phyloP scores from a whole-genome alignment of 331 rosid genomes.

The Ulmus americana region DNA sequence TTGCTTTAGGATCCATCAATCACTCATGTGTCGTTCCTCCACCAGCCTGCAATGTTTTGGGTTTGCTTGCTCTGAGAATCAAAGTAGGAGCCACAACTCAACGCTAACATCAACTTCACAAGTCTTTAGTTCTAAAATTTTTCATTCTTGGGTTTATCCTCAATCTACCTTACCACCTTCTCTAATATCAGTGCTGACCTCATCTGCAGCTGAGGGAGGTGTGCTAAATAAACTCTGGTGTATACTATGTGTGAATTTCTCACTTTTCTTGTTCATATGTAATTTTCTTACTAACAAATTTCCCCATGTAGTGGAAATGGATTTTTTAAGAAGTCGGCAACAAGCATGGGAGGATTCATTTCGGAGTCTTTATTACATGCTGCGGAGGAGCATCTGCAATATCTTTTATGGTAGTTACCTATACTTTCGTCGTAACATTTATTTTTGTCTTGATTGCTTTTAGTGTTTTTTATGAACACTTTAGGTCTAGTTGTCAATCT shows the following conservation, averaged over 20 bases:
- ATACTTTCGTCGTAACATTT: neutral
- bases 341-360: constrained; percentile 83
- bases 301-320: constrained; percentile 53
- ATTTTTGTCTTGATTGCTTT: neutral
- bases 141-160: constrained; percentile 92
- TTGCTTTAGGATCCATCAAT: constrained; percentile 38
- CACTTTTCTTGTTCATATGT: neutral
- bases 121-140: constrained; percentile 25
- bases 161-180: constrained; percentile 75
- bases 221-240: constrained; percentile 17
- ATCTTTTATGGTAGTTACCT: constrained; percentile 73
- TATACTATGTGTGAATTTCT: neutral
- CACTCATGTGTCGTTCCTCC: constrained; percentile 28
- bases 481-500: neutral
- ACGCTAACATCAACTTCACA: constrained; percentile 24
- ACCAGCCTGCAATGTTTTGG: constrained; percentile 31
- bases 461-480: neutral
- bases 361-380: constrained; percentile 73
- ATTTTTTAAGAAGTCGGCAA: constrained; percentile 67
- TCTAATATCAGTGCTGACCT: constrained; percentile 57
- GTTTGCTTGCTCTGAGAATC: constrained; percentile 28
- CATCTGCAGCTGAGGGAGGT: constrained; percentile 67
- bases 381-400: constrained; percentile 62
- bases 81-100: constrained; percentile 31
- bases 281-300: constrained; percentile 7